Conservation (phyloP, 2,329 filamentous ascomycete species). For the Pseudocercospora pini-densiflorae region DNA sequence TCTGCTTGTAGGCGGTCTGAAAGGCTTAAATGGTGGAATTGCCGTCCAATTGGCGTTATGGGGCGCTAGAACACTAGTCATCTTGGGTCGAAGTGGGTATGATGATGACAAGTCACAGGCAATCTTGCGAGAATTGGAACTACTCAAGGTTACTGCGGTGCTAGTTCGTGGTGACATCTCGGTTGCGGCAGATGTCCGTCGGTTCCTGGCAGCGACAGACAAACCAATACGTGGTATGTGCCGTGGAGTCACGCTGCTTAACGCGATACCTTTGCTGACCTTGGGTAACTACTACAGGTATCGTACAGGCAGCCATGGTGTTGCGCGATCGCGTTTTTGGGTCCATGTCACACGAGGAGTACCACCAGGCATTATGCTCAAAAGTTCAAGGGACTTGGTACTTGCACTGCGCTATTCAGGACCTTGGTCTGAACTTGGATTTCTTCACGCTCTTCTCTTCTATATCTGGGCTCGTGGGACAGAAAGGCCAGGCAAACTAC, state of each 20-base stretch:
- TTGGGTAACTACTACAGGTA: slow-evolving; percentile 34
- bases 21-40: background rate
- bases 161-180: slow-evolving; percentile 25
- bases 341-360: slow-evolving; percentile 11
- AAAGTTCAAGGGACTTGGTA: slow-evolving; percentile 41
- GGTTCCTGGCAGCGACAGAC: slow-evolving; percentile 21
- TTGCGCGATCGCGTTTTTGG: slow-evolving; percentile 32
- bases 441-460: background rate
- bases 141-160: background rate
- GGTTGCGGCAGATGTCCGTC: slow-evolving; percentile 21
- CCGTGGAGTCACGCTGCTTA: too few relatives aligned
- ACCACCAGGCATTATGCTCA: background rate
- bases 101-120: background rate
- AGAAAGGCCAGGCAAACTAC: too few relatives aligned
- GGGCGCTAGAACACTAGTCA: background rate
- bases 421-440: background rate
- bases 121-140: background rate
- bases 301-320: slow-evolving; percentile 53
- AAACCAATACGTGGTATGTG: slow-evolving; percentile 36
- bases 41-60: background rate
- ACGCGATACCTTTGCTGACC: too few relatives aligned
- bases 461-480: background rate
- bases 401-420: slow-evolving; percentile 42
- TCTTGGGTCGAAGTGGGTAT: background rate
- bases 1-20: background rate